Conservation (phyloP, 257 asterid genomes). For the Lithospermum erythrorhizon region DNA sequence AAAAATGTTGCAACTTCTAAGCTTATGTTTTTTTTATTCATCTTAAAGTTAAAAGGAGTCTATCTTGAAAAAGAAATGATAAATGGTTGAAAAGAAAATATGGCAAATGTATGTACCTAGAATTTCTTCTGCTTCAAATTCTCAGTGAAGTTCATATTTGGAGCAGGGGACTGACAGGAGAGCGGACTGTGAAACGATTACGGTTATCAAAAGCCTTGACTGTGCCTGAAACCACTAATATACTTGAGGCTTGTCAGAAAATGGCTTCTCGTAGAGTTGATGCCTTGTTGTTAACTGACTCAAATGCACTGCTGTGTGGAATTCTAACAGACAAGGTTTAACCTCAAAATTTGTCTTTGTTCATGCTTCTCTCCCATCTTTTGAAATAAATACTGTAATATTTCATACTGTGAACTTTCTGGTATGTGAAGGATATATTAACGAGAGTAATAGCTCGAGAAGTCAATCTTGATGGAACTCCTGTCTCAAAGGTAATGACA, state of each 20-base stretch:
- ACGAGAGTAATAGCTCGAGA: slow-evolving; percentile 81
- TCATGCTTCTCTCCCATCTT: background rate
- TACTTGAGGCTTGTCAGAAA: slow-evolving; percentile 74
- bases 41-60: no score
- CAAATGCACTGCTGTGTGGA: slow-evolving; percentile 89
- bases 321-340: slow-evolving; percentile 89
- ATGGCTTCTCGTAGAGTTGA: slow-evolving; percentile 93
- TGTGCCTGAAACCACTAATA: slow-evolving; percentile 69
- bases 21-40: no score
- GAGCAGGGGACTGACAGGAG: slow-evolving; percentile 77
- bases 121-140: slow-evolving; percentile 2
- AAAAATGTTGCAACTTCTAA: no score
- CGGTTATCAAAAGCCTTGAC: slow-evolving; percentile 87
- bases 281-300: slow-evolving; percentile 89
- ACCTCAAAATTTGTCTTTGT: background rate
- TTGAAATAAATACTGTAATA: background rate
- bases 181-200: slow-evolving; percentile 87
- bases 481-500: slow-evolving; percentile 94
- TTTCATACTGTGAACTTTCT: background rate
- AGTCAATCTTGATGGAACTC: slow-evolving; percentile 66
- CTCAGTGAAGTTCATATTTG: slow-evolving; percentile 14
- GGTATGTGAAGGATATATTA: slow-evolving; percentile 59
- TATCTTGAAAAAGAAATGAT: no score
- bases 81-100: no score
- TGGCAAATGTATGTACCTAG: no score